A percentile compares a stretch with the other conserved stretches of the same genome.
Conservation (phyloP, 345 rosid species). For the Litchi chinensis region DNA sequence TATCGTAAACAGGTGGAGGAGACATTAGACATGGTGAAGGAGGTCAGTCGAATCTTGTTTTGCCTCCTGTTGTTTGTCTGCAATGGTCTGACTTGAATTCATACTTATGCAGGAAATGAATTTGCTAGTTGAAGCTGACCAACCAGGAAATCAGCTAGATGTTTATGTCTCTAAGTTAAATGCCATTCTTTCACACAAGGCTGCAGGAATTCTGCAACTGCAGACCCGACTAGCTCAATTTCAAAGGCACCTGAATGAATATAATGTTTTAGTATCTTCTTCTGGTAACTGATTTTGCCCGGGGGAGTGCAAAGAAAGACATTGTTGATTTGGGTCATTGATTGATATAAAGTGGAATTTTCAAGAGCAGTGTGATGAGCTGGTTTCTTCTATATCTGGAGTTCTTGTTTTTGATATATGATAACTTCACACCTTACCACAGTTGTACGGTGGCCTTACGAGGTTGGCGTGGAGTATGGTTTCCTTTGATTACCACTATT, state of each 20-base stretch:
- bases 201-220: conserved; percentile 58
- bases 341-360: conserved; percentile 5
- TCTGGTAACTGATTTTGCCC: conserved; percentile 21
- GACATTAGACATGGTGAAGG: conserved; percentile 51
- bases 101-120: conserved; percentile 57
- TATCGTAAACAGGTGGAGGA: conserved; percentile 61
- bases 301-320: conserved; percentile 1
- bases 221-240: conserved; percentile 55
- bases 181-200: conserved; percentile 58
- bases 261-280: conserved; percentile 47
- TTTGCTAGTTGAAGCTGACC: conserved; percentile 59
- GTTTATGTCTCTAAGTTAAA: conserved; percentile 53
- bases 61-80: neutral
- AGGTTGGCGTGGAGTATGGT: neutral
- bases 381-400: neutral
- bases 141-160: conserved; percentile 62
- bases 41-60: conserved; percentile 34
- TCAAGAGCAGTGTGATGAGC: neutral
- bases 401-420: neutral
- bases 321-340: neutral
- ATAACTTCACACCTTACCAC: neutral
- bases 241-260: conserved; percentile 51
- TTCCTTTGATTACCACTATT: neutral
- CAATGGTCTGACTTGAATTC: neutral
- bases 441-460: neutral